Percentiles rank a stretch among this genome's conserved stretches.
These are phyloP conservation scores for Phycomyces blakesleeanus DNA, from an alignment of 192 early-diverging fungal species.

Conservation along the genomic window DNA sequence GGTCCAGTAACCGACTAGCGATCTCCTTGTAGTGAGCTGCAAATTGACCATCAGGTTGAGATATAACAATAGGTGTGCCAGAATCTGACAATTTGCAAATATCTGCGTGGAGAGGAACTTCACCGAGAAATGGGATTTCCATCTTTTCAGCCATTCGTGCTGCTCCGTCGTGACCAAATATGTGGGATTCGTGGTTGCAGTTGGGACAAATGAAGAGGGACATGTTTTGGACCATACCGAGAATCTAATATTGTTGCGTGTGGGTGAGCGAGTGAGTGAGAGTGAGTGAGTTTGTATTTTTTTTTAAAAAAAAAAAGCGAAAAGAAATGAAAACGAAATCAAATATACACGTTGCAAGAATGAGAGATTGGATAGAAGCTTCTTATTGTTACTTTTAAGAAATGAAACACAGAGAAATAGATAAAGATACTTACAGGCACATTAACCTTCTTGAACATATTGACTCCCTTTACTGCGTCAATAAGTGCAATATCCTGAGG, in stretches of 20 bases:
- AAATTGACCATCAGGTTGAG: slow-evolving; percentile 48
- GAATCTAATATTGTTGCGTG: slow-evolving; percentile 61
- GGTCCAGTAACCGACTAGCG: slow-evolving; percentile 39
- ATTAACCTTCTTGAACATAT: slow-evolving; percentile 81
- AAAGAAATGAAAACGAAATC: too few species aligned
- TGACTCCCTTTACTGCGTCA: slow-evolving; percentile 75
- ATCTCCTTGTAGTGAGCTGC: slow-evolving; percentile 49
- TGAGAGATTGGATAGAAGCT: too few species aligned
- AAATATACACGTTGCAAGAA: too few species aligned
- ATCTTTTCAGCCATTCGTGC: slow-evolving; percentile 58
- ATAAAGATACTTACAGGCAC: slow-evolving; percentile 59
- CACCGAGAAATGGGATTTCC: slow-evolving; percentile 65
- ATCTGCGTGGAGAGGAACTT: slow-evolving; percentile 72
- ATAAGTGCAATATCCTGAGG: slow-evolving; percentile 87
- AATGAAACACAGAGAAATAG: too few species aligned
- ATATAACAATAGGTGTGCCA: slow-evolving; percentile 68
- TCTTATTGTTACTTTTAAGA: too few species aligned
- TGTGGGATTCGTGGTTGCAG: slow-evolving; percentile 71
- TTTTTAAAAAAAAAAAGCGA: too few species aligned
- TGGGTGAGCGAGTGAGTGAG: too few species aligned
- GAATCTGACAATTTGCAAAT: slow-evolving; percentile 69
- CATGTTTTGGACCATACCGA: slow-evolving; percentile 91
- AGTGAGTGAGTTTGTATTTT: too few species aligned
- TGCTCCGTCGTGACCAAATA: slow-evolving; percentile 72
- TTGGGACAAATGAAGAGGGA: slow-evolving; percentile 73